Percentiles rank a stretch among this genome's conserved stretches.
phyloP scores from a whole-genome alignment of 129 eudicot species.

The Flaveria brownii region DNA sequence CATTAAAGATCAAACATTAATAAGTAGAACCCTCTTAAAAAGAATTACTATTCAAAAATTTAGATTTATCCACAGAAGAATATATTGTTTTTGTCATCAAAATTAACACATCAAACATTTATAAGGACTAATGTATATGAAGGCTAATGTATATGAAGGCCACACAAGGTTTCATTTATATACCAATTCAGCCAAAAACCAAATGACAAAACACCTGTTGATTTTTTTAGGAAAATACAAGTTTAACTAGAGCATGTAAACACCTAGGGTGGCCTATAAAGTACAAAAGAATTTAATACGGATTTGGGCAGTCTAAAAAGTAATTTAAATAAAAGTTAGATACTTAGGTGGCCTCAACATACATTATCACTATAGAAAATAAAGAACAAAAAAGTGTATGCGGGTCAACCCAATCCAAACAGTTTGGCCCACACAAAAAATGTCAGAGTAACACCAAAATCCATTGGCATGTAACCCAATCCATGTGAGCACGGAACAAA shows the following conservation, averaged over 20 bases:
- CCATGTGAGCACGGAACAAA: background rate
- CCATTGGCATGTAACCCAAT: background rate
- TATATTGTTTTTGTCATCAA: no score
- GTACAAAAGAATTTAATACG: background rate
- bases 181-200: conserved; percentile 1
- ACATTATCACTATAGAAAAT: background rate
- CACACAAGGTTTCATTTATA: background rate
- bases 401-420: background rate
- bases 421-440: background rate
- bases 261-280: background rate
- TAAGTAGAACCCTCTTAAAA: background rate
- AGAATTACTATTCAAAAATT: no score
- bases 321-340: background rate
- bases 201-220: background rate
- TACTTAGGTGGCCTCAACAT: background rate
- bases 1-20: background rate
- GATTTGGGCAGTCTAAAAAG: background rate
- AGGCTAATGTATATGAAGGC: background rate
- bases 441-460: background rate
- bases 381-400: background rate
- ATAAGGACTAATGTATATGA: background rate
- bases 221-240: background rate
- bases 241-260: background rate
- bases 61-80: no score
- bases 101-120: background rate